Conservation (phyloP, 2,329 filamentous ascomycete species). For the Microdochium trichocladiopsis region DNA sequence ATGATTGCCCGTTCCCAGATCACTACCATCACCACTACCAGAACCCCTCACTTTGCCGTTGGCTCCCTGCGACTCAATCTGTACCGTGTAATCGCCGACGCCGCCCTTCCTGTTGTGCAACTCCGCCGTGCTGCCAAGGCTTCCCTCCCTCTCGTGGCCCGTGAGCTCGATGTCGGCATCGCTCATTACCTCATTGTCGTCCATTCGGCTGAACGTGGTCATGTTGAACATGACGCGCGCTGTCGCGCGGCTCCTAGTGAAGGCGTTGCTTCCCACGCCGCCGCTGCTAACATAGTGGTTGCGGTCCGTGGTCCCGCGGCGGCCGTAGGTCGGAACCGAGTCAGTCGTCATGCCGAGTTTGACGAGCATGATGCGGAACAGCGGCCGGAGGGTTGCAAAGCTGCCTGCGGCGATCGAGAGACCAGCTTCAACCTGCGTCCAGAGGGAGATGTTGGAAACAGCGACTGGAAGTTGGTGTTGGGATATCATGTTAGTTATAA, state of each 20-base stretch:
- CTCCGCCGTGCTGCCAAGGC: background rate
- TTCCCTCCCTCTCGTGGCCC: background rate
- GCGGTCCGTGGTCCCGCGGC: background rate
- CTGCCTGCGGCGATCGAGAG: constrained; percentile 26
- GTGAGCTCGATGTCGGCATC: background rate
- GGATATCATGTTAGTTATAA: no score
- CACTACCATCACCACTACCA: no score
- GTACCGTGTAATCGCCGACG: background rate
- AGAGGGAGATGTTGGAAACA: constrained; percentile 14
- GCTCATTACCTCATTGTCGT: background rate
- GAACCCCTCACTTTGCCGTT: no score
- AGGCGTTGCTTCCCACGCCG: no score
- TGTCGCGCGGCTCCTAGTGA: background rate
- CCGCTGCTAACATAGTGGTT: background rate
- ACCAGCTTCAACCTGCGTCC: constrained; percentile 22
- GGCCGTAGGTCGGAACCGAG: background rate
- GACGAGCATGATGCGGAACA: constrained; percentile 10
- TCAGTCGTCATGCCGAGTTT: background rate
- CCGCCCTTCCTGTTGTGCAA: background rate
- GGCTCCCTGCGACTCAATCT: no score
- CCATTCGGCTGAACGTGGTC: background rate
- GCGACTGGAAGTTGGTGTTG: background rate
- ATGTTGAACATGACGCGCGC: background rate
- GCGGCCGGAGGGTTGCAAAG: constrained; percentile 20
- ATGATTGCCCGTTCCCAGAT: no score